Evolutionary conservation across 495 filamentous ascomycete species (phyloP), one percentile per base, ranked within the genome.

Genomic region (Penicillium waksmanii): DNA sequence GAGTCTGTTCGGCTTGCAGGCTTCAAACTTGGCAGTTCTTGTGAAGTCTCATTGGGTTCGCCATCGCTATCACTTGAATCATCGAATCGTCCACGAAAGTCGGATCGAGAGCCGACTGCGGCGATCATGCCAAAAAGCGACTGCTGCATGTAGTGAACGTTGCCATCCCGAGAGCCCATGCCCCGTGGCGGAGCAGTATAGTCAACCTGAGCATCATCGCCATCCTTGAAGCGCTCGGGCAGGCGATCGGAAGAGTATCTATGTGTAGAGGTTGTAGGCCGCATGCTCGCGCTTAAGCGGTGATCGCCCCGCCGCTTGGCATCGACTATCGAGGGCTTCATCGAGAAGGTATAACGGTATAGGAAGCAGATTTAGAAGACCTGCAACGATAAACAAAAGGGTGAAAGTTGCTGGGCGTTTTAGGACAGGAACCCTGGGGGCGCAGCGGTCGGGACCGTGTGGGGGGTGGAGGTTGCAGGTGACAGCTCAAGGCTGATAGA

Each of bases 61-160:
- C 83, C 87, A 35, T 91, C 88, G 55, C 92, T 93, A 58, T 94
- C 93, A 56, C 90, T 93, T 34, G 85, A 89, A 31, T 86, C 88
- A 62, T 95, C 90, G 68, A 96, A 95, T 35, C 89, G 83, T 53
- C 88, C 82, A 69, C 88, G 85, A 69, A 94, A 91, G 68, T 94
- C 88, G 19, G 87, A 87, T 49, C 84, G 84, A 53, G 90, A 91
- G 6, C 91, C 92, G 40, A 92, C 92, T n/a, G 91, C 89, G 15
- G 93, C 91, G 60, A 98, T 93, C 74, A 98, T 83, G 53, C 92
- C 93, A 73, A 97, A 96, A 52, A 98, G 83, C 51, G 91, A 94
- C 76, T 97, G 93, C 73, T 97, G 94, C 90, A 96, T 90, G 62
- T 91, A 90, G 21, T 79, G 80, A 21, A 77, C 57, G 33, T 80